These are phyloP conservation scores for Neurospora tetraspora DNA, from an alignment of 495 filamentous ascomycete genomes.

Conservation along the genomic window DNA sequence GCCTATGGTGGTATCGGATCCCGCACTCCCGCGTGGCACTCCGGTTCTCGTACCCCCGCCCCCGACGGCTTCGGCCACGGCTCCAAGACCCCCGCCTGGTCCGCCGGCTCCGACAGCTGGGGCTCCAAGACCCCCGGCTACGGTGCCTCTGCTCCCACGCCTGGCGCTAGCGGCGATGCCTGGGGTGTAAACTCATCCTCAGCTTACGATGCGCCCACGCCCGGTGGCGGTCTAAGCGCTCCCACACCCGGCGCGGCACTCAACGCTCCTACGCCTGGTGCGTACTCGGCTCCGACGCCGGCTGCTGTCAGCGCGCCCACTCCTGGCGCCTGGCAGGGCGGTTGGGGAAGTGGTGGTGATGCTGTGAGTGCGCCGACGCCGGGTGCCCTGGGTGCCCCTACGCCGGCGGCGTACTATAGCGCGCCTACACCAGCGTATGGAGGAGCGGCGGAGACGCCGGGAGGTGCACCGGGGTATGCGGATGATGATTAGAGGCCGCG, in stretches of 20 bases:
- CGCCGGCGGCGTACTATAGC: slow-evolving; percentile 61
- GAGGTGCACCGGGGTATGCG: slow-evolving; percentile 50
- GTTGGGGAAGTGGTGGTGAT: slow-evolving; percentile 50
- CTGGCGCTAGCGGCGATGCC: slow-evolving; percentile 39
- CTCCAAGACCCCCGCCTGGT: slow-evolving; percentile 62
- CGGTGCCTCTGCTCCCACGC: slow-evolving; percentile 45
- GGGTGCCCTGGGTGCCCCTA: slow-evolving; percentile 50
- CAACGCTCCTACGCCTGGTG: slow-evolving; percentile 74
- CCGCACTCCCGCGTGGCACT: slow-evolving; percentile 43
- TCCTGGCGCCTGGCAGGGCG: slow-evolving; percentile 46
- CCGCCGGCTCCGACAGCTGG: slow-evolving; percentile 57
- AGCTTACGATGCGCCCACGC: slow-evolving; percentile 65
- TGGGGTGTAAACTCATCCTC: slow-evolving; percentile 46
- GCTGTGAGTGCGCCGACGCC: slow-evolving; percentile 53
- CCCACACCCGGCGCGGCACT: slow-evolving; percentile 57
- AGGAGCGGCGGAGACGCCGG: slow-evolving; percentile 61
- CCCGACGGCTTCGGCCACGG: slow-evolving; percentile 55
- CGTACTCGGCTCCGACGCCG: slow-evolving; percentile 58
- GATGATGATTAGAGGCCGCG: slow-evolving; percentile 32
- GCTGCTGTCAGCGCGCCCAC: slow-evolving; percentile 62
- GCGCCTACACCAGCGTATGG: slow-evolving; percentile 72
- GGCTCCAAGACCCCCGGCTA: slow-evolving; percentile 71
- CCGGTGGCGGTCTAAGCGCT: slow-evolving; percentile 55
- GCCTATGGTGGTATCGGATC: slow-evolving; percentile 48
- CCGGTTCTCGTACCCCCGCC: slow-evolving; percentile 48